Evolutionary conservation across 805 yeast species (phyloP), one percentile per base, ranked within the genome.

Genomic region (Grigorovia transvaalensis): DNA sequence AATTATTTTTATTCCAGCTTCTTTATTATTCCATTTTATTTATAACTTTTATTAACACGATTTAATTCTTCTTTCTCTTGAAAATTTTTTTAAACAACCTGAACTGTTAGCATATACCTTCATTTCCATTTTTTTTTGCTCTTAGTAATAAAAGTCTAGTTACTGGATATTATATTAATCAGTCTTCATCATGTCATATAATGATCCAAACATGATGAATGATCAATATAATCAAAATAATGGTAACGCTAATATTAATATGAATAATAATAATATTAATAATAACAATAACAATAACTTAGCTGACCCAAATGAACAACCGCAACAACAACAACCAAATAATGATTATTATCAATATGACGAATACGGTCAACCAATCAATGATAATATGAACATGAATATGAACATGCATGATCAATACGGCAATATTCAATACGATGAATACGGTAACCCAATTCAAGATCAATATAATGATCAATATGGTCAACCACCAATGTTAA

Each of bases 401-500:
- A 33, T 33, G 38, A 38, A 38, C 15, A 38, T 38, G 42, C 42
- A 38, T 9, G 42, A 38, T 38, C 42, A 38, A 38, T 38, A 38
- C 15, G 42, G 18, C 15, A 38, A 50, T 29, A 40, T 38, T 13
- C 42, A 38, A 38, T 49, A 49, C 30, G 51, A 49, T 19, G 51
- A 49, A 13, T 49, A 49, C 29, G 51, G 49, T 27, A 66, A 71
- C 50, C 74, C 74, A 17, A 62, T 72, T 49, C 42, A 38, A 38
- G 42, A 38, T 38, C 42, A 38, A 38, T 47, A 54, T 35, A 45
- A 51, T 38, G 50, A 57, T 18, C 42, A 38, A 13, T 38, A 38
- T 13, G 42, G 42, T 38, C 49, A 50, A 35, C 68, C 71, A 53
- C 74, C 71, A 45, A 73, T 75, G 57, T 46, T 50, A 48, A 50